A percentile compares a stretch with the other conserved stretches of the same genome.
Evolutionary conservation across 2,329 filamentous ascomycete species (phyloP).

Genomic region (Parafenestella ontariensis): DNA sequence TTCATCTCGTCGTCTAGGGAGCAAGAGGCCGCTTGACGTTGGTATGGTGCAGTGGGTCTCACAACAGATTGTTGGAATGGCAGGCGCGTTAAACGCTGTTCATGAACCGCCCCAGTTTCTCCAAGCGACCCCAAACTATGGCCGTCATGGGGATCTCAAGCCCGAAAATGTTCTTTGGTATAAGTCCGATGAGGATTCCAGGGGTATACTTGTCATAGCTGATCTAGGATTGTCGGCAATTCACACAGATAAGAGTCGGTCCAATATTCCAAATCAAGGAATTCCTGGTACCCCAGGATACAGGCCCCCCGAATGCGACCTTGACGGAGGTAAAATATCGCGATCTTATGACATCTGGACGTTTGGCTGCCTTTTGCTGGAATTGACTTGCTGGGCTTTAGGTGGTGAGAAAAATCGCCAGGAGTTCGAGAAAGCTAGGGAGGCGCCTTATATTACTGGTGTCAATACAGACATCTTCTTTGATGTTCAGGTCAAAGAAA

Average conservation of each 20-base stretch:
- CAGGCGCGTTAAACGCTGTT: conserved; percentile 10
- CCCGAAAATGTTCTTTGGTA: conserved; percentile 49
- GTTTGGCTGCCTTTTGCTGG: conserved; percentile 23
- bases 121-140: conserved; percentile 4
- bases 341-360: conserved; percentile 28
- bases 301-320: conserved; percentile 19
- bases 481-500: conserved; percentile 7
- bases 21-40: neutral
- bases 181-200: neutral
- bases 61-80: conserved; percentile 17
- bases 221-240: conserved; percentile 13
- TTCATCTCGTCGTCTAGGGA: neutral
- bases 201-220: conserved; percentile 13
- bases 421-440: conserved; percentile 1
- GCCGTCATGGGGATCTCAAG: conserved; percentile 44
- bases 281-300: conserved; percentile 5
- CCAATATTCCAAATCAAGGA: neutral
- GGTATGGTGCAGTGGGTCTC: conserved; percentile 10
- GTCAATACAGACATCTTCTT: conserved; percentile 19
- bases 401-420: neutral
- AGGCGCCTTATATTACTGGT: conserved; percentile 7
- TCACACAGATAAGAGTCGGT: conserved; percentile 8
- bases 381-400: conserved; percentile 20
- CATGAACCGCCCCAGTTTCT: conserved; percentile 8
- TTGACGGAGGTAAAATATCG: conserved; percentile 16